Evolutionary conservation across 441 rosid genomes (phyloP), one percentile per base, ranked within the genome.

Genomic region (Pelargonium citronellum): DNA sequence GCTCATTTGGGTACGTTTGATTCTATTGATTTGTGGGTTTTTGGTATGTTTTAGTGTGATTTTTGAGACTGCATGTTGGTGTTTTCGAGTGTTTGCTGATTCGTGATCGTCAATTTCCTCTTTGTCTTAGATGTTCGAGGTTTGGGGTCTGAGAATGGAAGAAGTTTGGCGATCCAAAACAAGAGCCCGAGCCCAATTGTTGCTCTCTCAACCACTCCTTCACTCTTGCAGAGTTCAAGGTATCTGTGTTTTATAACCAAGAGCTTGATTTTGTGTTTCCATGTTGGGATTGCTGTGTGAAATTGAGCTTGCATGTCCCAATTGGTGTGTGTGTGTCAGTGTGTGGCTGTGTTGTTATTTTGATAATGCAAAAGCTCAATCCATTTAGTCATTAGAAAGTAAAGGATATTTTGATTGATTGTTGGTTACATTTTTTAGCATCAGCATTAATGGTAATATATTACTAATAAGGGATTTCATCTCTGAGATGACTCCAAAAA

Each of bases 1-100:
- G 8, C 83, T 83, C 80, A 73, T 68, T 77, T 80, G 74, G 92
- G 98, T 93, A 79, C 67, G 80, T 72, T 69, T 71, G 30, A 12
- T 63, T 74, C 65, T 13, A 5, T 11, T 57, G 17, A 20, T 1
- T 19, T 15, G 0, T 16, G 43, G 49, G 16, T 37, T 51, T 49
- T 74, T 20, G 9, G 66, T 67, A 22, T 22, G 24, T 22, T 24
- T 67, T 64, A 41, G 3, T 51, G 17, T 41, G 30, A 11, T 22
- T 22, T 22, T 22, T 22, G 24, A 22, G 24, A 22, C 24, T 66
- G 13, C 63, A 64, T 74, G 69, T 20, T 53, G 46, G 64, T 41
- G 53, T 37, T 44, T 58, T n/a, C 7, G 62, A 57, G 51, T 57
- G 5, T 27, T 6, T 34, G 51, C 20, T 64, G n/a, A 34, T 43